These are phyloP conservation scores for Teratosphaeria epicoccoides DNA, from an alignment of 2,329 filamentous ascomycete species.

Conservation along the genomic window DNA sequence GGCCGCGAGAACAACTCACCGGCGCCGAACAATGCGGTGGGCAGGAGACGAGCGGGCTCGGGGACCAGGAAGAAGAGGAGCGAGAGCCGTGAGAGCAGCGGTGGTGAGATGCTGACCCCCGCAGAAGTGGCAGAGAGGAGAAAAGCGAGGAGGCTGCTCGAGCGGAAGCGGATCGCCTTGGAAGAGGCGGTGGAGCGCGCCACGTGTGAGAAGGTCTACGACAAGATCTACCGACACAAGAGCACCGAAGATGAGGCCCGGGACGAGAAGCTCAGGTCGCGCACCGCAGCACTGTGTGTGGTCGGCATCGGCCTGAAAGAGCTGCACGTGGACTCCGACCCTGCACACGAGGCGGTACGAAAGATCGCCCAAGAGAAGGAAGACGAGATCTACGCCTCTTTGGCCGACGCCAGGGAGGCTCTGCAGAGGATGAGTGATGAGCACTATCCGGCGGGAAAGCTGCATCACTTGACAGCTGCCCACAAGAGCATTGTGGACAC, in stretches of 20 bases:
- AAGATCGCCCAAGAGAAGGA: conserved; percentile 41
- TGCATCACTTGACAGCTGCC: conserved; percentile 75
- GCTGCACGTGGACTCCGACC: conserved; percentile 64
- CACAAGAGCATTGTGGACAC: conserved; percentile 95
- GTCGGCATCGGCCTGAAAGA: conserved; percentile 85
- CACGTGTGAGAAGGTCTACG: conserved; percentile 46
- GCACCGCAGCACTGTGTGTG: conserved; percentile 80
- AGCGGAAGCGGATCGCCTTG: conserved; percentile 62
- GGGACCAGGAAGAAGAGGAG: conserved; percentile 28
- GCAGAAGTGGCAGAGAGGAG: conserved; percentile 74
- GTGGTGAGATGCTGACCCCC: conserved; percentile 67
- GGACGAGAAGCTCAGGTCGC: conserved; percentile 88
- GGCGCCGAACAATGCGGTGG: conserved; percentile 43
- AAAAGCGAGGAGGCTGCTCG: conserved; percentile 64
- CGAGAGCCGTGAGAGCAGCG: conserved; percentile 28
- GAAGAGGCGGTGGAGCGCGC: conserved; percentile 88
- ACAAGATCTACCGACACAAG: conserved; percentile 80
- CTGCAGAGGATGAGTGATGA: conserved; percentile 76
- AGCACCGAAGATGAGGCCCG: conserved; percentile 88
- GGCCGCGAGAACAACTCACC: conserved; percentile 53
- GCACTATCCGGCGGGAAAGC: conserved; percentile 79
- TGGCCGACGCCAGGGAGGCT: conserved; percentile 57
- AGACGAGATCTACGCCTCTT: conserved; percentile 57
- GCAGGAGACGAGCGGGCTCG: conserved; percentile 28
- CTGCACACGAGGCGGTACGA: conserved; percentile 43